Conservation (phyloP, 805 yeast species). For the Metschnikowia drakensbergensis region DNA sequence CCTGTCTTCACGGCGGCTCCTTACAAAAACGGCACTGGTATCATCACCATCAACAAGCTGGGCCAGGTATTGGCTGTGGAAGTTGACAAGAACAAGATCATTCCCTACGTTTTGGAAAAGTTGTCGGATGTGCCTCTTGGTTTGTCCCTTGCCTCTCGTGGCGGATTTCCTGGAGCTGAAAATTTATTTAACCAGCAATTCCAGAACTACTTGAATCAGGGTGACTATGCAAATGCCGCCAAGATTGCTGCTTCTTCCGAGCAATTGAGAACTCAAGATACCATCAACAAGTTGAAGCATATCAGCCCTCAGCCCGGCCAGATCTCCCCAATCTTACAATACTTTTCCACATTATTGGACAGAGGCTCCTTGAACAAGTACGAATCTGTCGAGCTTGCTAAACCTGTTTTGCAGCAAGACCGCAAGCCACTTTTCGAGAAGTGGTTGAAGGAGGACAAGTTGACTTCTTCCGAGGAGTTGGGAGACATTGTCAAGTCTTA, state of each 20-base stretch:
- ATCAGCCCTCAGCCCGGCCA: constrained; percentile 92
- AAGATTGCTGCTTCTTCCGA: constrained; percentile 95
- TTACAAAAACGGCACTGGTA: constrained; percentile 72
- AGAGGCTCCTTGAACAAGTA: constrained; percentile 88
- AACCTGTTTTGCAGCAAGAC: constrained; percentile 93
- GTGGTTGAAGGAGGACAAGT: constrained; percentile 93
- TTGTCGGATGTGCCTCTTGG: constrained; percentile 86
- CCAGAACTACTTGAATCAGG: constrained; percentile 74
- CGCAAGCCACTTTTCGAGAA: constrained; percentile 91
- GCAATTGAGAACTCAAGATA: constrained; percentile 88
- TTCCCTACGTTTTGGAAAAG: constrained; percentile 85
- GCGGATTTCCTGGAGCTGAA: constrained; percentile 97
- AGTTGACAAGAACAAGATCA: constrained; percentile 74
- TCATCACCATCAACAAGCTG: constrained; percentile 86
- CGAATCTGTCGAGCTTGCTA: constrained; percentile 92
- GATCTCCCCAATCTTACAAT: constrained; percentile 89
- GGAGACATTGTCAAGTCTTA: constrained; percentile 93
- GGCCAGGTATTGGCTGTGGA: constrained; percentile 96
- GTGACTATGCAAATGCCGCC: constrained; percentile 90
- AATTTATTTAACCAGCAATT: constrained; percentile 87
- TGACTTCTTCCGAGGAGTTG: constrained; percentile 92
- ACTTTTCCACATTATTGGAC: constrained; percentile 86
- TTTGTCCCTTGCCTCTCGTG: constrained; percentile 84
- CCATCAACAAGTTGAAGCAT: constrained; percentile 87
- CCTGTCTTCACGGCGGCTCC: constrained; percentile 87